phyloP scores from a whole-genome alignment of 768 basidiomycete genomes.

The Lactifluus rugatus region DNA sequence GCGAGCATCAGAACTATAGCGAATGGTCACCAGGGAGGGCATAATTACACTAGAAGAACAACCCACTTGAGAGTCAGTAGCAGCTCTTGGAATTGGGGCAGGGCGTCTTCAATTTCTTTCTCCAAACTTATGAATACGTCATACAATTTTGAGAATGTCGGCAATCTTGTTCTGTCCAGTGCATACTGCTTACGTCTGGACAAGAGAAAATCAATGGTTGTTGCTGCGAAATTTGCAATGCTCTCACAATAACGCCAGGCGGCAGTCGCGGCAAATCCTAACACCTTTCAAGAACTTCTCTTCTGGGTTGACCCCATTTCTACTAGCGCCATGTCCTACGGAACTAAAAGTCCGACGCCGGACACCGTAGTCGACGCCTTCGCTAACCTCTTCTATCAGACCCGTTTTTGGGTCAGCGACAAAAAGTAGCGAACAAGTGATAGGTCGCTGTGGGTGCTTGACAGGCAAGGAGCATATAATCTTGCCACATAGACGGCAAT shows the following conservation, averaged over 20 bases:
- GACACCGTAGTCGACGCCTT: slow-evolving; percentile 79
- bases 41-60: neutral
- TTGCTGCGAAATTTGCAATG: neutral
- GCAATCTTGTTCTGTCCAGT: slow-evolving; percentile 34
- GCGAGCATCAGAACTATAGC: slow-evolving; percentile 33
- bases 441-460: slow-evolving; percentile 56
- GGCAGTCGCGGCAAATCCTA: slow-evolving; percentile 77
- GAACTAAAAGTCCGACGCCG: slow-evolving; percentile 34
- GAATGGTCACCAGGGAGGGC: slow-evolving; percentile 25
- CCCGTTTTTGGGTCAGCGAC: slow-evolving; percentile 74
- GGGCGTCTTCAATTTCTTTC: slow-evolving; percentile 77
- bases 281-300: slow-evolving; percentile 86
- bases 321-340: slow-evolving; percentile 18
- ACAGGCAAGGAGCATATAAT: slow-evolving; percentile 85
- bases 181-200: slow-evolving; percentile 70
- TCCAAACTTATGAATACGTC: slow-evolving; percentile 68
- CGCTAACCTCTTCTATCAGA: slow-evolving; percentile 73
- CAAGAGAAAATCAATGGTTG: neutral
- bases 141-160: slow-evolving; percentile 10
- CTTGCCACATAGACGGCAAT: slow-evolving; percentile 87
- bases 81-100: slow-evolving; percentile 86
- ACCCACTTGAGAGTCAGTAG: slow-evolving; percentile 58
- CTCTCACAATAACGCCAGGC: slow-evolving; percentile 67
- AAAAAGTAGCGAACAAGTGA: slow-evolving; percentile 71
- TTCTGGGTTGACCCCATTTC: slow-evolving; percentile 41